Base-by-base conservation (phyloP, 495 filamentous ascomycete genomes). In the Aspergillus bridgeri region DNA sequence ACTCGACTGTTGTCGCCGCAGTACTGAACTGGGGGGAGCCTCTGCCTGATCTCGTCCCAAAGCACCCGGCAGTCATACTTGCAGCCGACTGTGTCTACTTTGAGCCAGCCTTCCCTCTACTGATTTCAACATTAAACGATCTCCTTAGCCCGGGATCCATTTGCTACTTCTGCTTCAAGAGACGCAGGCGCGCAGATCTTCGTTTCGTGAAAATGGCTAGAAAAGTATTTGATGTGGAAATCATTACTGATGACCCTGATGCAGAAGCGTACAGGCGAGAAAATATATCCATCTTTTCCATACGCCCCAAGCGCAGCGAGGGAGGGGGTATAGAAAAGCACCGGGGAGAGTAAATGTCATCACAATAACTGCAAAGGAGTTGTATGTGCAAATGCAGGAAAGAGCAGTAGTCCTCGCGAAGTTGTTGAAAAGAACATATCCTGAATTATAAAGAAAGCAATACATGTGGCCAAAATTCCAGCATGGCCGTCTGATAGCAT, bases 71-170 rank as follows among this genome's bases (percentile, higher is more conserved):
- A 59, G 77, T 93, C 44, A 84, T 98, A 55, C 82, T 98, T 11
- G 94, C 94, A 11, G 94, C 92, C 6, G 94, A 98, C 70, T 98
- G 94, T 75, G 91, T 96, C 50, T 98, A 98, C 79, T 95, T 95
- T 64, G 93, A 98, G 69, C 91, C 93, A 3, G 89, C 92, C 3
- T 98, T 98, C 68, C 91, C 92, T 45, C 78, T 96, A 25, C 79
- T 98, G 29, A 79, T 92, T 62, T 72, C 84, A 59, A 97, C 94
- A n/a, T 69, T 98, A 60, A 70, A 80, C 54, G 80, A 83, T 46
- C 73, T 89, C 54, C 63, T 89, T 42, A 79, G 77, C 18, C 75
- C 82, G 2, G 63, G 77, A 15, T 81, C 90, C 1, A 77, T 89
- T 4, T 86, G 92, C 64, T 97, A 90, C 72, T 98, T 98, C 76